A percentile compares a stretch with the other conserved stretches of the same genome.
These are phyloP conservation scores for Aureobasidium pullulans DNA, from an alignment of 2,329 filamentous ascomycete species.

Conservation along the genomic window DNA sequence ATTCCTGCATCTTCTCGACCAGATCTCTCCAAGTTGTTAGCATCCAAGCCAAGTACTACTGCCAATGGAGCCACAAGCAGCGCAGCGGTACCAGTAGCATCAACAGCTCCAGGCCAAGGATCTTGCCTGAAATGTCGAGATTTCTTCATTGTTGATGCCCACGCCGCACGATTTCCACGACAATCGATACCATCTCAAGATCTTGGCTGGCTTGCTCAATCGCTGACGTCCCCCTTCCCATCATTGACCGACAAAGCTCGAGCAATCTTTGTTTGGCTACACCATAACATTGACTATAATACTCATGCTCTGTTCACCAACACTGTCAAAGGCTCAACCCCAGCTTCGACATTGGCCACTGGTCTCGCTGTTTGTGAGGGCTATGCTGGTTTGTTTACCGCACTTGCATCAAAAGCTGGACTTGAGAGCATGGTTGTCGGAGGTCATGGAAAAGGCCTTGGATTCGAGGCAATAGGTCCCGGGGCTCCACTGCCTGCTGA, in stretches of 20 bases:
- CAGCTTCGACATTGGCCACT: conserved; percentile 63
- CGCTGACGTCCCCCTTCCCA: conserved; percentile 70
- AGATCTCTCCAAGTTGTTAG: conserved; percentile 50
- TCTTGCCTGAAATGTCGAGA: conserved; percentile 79
- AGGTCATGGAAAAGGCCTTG: conserved; percentile 83
- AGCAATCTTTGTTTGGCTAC: conserved; percentile 89
- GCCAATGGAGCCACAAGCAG: conserved; percentile 22
- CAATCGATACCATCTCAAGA: conserved; percentile 60
- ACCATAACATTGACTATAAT: conserved; percentile 89
- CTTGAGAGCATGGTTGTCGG: conserved; percentile 66
- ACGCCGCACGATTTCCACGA: conserved; percentile 70
- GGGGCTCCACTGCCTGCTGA: conserved; percentile 60
- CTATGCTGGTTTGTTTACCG: conserved; percentile 75
- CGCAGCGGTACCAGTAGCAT: conserved; percentile 18
- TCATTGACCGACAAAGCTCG: conserved; percentile 91
- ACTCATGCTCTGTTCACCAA: conserved; percentile 68
- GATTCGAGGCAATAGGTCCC: conserved; percentile 55
- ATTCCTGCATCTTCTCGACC: conserved; percentile 49
- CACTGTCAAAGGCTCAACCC: conserved; percentile 58
- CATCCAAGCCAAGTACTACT: conserved; percentile 39
- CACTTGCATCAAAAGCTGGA: conserved; percentile 70
- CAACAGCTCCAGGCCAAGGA: conserved; percentile 17
- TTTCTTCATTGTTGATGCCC: conserved; percentile 71
- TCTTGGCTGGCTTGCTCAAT: conserved; percentile 66
- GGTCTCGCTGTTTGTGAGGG: conserved; percentile 88